phyloP scores from a whole-genome alignment of 805 yeast genomes.

The Metschnikowia reukaufii region DNA sequence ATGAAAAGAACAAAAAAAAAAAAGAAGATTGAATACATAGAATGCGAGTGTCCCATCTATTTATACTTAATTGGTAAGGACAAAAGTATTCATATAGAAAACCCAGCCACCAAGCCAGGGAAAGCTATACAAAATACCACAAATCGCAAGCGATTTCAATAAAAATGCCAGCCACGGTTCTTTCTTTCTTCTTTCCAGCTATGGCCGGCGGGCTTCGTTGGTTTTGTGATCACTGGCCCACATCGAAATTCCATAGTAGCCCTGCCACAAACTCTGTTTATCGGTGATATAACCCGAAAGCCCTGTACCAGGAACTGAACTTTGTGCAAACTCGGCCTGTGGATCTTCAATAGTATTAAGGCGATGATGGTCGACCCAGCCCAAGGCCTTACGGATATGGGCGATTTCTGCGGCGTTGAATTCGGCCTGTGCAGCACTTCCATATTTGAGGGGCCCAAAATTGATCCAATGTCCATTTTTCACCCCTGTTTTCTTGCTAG shows the following conservation, averaged over 20 bases:
- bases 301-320: constrained; percentile 17
- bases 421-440: constrained; percentile 78
- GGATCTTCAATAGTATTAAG: constrained; percentile 17
- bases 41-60: too few species aligned
- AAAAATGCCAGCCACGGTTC: too few species aligned
- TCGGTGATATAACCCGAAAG: constrained; percentile 69
- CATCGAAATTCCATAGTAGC: constrained; percentile 66
- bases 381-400: constrained; percentile 51
- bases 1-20: too few species aligned
- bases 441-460: constrained; percentile 90
- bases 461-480: constrained; percentile 78
- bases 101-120: too few species aligned
- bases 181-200: too few species aligned
- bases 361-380: constrained; percentile 53
- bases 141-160: too few species aligned
- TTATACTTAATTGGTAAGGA: too few species aligned
- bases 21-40: too few species aligned
- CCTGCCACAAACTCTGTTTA: constrained; percentile 68
- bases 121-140: too few species aligned
- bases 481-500: constrained; percentile 27
- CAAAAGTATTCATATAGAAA: too few species aligned
- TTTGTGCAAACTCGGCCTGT: constrained; percentile 5
- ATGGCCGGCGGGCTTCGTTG: too few species aligned
- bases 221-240: constrained; percentile 47
- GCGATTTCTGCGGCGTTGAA: constrained; percentile 68